A percentile compares a stretch with the other conserved stretches of the same genome.
Conservation (phyloP, 2,329 filamentous ascomycete genomes). For the Monilinia aucupariae region DNA sequence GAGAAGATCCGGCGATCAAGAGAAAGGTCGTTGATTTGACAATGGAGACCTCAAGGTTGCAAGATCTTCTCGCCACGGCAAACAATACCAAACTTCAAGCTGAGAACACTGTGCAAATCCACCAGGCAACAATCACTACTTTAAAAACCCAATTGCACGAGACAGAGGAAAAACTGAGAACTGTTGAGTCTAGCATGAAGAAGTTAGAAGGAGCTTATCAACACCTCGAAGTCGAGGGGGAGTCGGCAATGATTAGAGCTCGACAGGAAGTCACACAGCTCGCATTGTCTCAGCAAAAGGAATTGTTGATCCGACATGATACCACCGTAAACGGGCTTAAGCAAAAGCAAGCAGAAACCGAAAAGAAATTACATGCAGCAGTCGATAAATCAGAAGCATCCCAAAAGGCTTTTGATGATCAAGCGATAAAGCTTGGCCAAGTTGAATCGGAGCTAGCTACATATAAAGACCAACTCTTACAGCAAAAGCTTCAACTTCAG, state of each 20-base stretch:
- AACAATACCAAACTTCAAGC: conserved; percentile 32
- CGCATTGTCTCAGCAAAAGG: conserved; percentile 15
- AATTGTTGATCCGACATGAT: conserved; percentile 7
- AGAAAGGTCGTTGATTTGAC: conserved; percentile 25
- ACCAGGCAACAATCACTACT: conserved; percentile 13
- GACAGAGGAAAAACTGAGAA: conserved; percentile 17
- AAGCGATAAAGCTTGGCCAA: background rate
- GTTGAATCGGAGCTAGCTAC: background rate
- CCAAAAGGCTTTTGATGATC: background rate
- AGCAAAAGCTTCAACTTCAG: conserved; percentile 9
- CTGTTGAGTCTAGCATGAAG: conserved; percentile 27
- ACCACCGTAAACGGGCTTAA: conserved; percentile 3
- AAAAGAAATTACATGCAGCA: background rate
- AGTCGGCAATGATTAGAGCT: background rate
- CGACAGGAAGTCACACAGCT: conserved; percentile 29
- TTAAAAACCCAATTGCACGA: conserved; percentile 19
- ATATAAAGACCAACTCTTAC: conserved; percentile 5
- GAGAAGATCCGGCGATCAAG: conserved; percentile 24
- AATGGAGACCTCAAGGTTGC: conserved; percentile 23
- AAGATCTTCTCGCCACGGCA: conserved; percentile 33
- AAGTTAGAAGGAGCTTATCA: conserved; percentile 30
- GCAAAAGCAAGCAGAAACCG: conserved; percentile 3
- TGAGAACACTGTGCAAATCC: conserved; percentile 19
- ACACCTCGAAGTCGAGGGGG: conserved; percentile 16
- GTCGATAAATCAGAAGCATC: background rate